Base-by-base conservation (phyloP, 345 rosid species). In the Ricinus communis region DNA sequence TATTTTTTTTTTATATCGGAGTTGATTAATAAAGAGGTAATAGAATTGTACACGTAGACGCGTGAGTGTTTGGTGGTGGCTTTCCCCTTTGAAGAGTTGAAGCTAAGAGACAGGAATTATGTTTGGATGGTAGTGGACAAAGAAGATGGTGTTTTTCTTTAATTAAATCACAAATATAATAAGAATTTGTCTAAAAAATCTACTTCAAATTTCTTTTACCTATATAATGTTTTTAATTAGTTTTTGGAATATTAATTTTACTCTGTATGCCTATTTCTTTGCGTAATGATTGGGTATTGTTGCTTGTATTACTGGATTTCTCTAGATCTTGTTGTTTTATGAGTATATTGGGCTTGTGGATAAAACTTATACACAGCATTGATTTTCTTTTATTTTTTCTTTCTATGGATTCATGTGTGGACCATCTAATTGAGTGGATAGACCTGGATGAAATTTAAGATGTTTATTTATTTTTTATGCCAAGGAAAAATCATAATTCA, bases 11-110 rank as follows among this genome's bases (percentile, higher is more conserved):
- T 1, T 15, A 7, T 8, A 19, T 60, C 18, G 46, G 1, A 60
- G 9, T 60, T 33, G 47, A 18, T 40, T 40, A 22, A 62, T 45
- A 63, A 76, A 76, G 86, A 65, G 88, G 92, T 71, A 4, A 12
- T 18, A 59, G 81, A 66, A 47, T 43, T 64, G 85, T 49, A 86
- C 88, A 88, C 93, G 93, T 88, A 64, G 81, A 62, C 22, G 76
- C 19, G 72, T 50, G n/a, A 59, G 65, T 28, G 65, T 73, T 53
- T 54, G 72, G 86, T 77, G 82, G 81, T 31, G 41, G 62, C 10
- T 30, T 27, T 69, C 28, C 65, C 46, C 46, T 38, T 69, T 18
- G 18, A 8, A 19, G 24, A 22, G 46, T 25, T 3, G n/a, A 59
- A 18, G 5, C 9, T 11, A 13, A 1, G 7, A 56, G 49, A n/a